Evolutionary conservation across 2,329 filamentous ascomycete genomes (phyloP).

Genomic region (Venturia carpophila): DNA sequence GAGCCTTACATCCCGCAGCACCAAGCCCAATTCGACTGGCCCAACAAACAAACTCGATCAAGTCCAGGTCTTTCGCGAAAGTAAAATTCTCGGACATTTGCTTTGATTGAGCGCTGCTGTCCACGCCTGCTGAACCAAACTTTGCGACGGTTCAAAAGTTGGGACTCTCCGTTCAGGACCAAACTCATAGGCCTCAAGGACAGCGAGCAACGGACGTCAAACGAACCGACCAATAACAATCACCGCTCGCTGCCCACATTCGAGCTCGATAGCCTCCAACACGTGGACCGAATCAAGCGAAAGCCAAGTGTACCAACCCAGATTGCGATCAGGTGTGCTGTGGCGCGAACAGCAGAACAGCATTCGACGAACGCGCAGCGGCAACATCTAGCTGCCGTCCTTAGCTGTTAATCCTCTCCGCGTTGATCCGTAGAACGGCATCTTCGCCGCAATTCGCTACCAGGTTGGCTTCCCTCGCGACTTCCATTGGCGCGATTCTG

Average conservation of each 20-base stretch:
- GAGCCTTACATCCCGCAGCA: slow-evolving; percentile 12
- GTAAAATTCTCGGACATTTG: background rate
- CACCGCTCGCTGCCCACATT: slow-evolving; percentile 1
- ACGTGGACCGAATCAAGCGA: slow-evolving; percentile 8
- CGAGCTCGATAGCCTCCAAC: slow-evolving; percentile 2
- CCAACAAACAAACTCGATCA: background rate
- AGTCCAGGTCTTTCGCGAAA: slow-evolving; percentile 1
- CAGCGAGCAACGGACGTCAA: background rate
- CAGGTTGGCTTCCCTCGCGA: background rate
- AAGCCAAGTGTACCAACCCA: background rate
- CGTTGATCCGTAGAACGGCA: background rate
- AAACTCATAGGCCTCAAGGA: background rate
- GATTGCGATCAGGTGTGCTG: background rate
- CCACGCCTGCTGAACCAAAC: slow-evolving; percentile 8
- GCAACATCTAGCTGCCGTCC: slow-evolving; percentile 13
- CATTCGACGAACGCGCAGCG: background rate
- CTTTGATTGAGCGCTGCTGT: background rate
- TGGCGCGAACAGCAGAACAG: background rate
- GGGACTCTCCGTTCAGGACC: background rate
- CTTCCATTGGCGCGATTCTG: slow-evolving; percentile 1
- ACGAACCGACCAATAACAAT: slow-evolving; percentile 1
- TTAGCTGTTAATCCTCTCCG: slow-evolving; percentile 9
- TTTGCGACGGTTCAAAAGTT: background rate
- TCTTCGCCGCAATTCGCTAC: slow-evolving; percentile 5
- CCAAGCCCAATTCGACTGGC: background rate